These are phyloP conservation scores for Clohesyomyces aquaticus DNA, from an alignment of 495 filamentous ascomycete genomes.

Conservation along the genomic window DNA sequence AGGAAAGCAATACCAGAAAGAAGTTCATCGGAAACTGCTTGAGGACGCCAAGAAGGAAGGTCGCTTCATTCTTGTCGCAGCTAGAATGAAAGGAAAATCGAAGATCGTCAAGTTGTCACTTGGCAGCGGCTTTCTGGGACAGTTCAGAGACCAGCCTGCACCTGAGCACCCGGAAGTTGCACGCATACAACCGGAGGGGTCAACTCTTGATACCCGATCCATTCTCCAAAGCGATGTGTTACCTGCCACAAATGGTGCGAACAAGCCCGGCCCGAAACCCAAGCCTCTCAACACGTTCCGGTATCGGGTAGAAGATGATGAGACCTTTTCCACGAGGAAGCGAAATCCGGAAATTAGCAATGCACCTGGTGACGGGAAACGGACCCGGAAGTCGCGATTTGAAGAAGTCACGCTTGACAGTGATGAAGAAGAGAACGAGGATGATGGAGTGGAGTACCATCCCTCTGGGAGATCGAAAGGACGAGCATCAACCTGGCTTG, in stretches of 20 bases:
- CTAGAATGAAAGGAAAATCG: constrained; percentile 43
- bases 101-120: constrained; percentile 45
- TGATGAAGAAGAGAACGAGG: constrained; percentile 35
- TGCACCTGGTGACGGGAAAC: background rate
- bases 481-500: constrained; percentile 40
- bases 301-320: constrained; percentile 41
- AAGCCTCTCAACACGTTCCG: constrained; percentile 36
- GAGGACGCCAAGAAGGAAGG: constrained; percentile 48
- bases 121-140: constrained; percentile 23
- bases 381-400: constrained; percentile 13
- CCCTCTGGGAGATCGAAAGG: constrained; percentile 4
- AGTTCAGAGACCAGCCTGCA: constrained; percentile 8
- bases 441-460: constrained; percentile 27
- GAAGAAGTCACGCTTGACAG: constrained; percentile 42
- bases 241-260: constrained; percentile 13
- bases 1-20: constrained; percentile 46
- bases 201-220: constrained; percentile 18
- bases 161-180: constrained; percentile 4
- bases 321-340: constrained; percentile 32
- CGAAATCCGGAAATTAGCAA: constrained; percentile 15
- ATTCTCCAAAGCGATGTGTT: constrained; percentile 42
- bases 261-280: constrained; percentile 6
- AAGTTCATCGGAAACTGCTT: constrained; percentile 45
- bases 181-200: constrained; percentile 11
- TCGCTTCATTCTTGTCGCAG: constrained; percentile 45